These are phyloP conservation scores for Fomitopsis palustris DNA, from an alignment of 1,284 basidiomycete species.

Conservation along the genomic window DNA sequence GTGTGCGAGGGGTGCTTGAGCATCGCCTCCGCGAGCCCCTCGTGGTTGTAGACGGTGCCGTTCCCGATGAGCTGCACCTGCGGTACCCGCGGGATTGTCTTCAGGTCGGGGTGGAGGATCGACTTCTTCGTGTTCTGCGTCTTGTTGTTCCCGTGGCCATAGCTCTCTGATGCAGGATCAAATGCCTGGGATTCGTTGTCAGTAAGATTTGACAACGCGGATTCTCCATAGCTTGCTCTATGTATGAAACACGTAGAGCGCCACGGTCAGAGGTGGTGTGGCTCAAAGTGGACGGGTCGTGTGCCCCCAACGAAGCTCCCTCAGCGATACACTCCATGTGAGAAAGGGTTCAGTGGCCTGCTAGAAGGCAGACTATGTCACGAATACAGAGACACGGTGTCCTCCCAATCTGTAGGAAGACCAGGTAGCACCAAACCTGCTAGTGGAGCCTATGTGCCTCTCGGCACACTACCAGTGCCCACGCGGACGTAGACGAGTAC, in stretches of 20 bases:
- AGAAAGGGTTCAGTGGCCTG: too few relatives aligned
- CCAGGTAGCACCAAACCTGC: too few relatives aligned
- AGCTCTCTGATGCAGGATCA: conserved; percentile 68
- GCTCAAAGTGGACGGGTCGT: neutral
- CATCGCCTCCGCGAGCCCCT: conserved; percentile 68
- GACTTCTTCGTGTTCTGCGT: conserved; percentile 69
- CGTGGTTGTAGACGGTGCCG: conserved; percentile 69
- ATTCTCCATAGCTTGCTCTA: neutral
- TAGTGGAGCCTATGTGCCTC: too few relatives aligned
- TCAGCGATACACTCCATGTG: too few relatives aligned
- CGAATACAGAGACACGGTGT: too few relatives aligned
- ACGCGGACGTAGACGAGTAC: too few relatives aligned
- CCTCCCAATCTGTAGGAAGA: too few relatives aligned
- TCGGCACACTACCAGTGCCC: too few relatives aligned
- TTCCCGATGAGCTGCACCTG: conserved; percentile 89
- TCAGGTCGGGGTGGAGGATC: conserved; percentile 81
- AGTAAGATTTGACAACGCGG: neutral
- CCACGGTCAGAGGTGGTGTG: neutral
- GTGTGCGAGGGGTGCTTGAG: conserved; percentile 83
- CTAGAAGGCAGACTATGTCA: too few relatives aligned
- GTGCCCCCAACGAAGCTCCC: too few relatives aligned
- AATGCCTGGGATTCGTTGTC: conserved; percentile 47
- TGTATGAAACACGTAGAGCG: neutral
- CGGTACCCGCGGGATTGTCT: conserved; percentile 81
- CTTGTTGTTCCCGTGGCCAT: conserved; percentile 85